phyloP scores from a whole-genome alignment of 768 basidiomycete species.

The Kwoniella europaea region DNA sequence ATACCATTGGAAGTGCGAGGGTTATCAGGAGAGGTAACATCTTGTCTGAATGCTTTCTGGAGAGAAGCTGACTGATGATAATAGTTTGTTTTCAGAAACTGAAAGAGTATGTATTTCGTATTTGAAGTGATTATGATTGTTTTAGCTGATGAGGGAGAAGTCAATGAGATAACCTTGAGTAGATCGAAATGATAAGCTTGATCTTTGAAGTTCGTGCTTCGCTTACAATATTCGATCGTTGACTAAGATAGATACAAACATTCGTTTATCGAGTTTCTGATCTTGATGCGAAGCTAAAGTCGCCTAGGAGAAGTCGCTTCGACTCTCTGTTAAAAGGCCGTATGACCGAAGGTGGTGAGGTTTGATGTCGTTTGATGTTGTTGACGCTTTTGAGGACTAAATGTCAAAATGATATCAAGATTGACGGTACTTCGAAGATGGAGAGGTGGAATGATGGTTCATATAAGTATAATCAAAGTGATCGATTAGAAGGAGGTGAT shows the following conservation, averaged over 20 bases:
- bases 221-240: too few species aligned
- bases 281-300: neutral
- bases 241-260: too few species aligned
- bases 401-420: neutral
- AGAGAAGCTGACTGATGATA: too few species aligned
- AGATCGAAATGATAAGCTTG: too few species aligned
- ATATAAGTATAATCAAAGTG: neutral
- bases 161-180: too few species aligned
- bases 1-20: constrained; percentile 2
- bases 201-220: too few species aligned
- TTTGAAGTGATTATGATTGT: too few species aligned
- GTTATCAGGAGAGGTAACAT: neutral
- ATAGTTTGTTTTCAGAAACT: too few species aligned
- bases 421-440: neutral
- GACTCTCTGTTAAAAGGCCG: neutral
- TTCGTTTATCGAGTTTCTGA: neutral
- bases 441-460: neutral
- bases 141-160: too few species aligned
- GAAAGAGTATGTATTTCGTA: too few species aligned
- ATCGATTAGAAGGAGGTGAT: neutral
- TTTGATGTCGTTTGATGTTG: neutral
- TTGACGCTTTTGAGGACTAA: neutral
- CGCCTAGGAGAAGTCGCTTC: too few species aligned
- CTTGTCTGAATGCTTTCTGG: neutral
- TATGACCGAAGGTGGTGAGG: neutral